Evolutionary conservation across 2,329 filamentous ascomycete species (phyloP), one percentile per base, ranked within the genome.

Genomic region (Curvularia eragrostidis): DNA sequence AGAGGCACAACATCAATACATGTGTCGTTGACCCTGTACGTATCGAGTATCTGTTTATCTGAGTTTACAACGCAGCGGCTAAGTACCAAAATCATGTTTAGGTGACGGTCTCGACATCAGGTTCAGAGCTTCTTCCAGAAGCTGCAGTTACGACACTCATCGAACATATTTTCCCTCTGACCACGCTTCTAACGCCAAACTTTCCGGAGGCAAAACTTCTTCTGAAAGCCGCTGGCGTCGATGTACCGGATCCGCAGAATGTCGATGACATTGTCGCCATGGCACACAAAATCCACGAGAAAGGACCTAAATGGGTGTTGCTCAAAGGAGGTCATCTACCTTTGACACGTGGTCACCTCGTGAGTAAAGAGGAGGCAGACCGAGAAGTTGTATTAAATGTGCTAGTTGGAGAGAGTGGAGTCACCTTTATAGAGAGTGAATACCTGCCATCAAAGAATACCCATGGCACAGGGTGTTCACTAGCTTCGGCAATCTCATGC

Each of bases 61-160:
- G 26, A 15, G 32, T 13, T 42, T 42, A 24, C 12, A 42, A 36
- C 15, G 2, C 18, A 13, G 13, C 15, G 15, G 3, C 32, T 12
- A 7, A 48, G 18, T 5, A 28, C 23, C 13, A 21, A 12, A 26
- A 39, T 43, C 52, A 10, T 13, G 18, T 21, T 23, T 32, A 75
- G 91, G 93, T 98, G 56, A 97, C 98, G 93, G 86, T 97, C 9
- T 89, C 91, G 26, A 94, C 91, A 1, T 91, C 87, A n/a, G 91
- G 91, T 23, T 85, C 89, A 8, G 80, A 85, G 61, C 82, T 95
- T 1, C 83, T 94, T 18, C 87, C 88, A 0, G 75, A 83, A 36
- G 80, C 85, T 8, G 89, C 91, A n/a, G 81, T 92, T 30, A 74
- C 80, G 10, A 83, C 83, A 7, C 78, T 94, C 48, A 81, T 85